Conservation (phyloP, 2,329 filamentous ascomycete species). For the Trichoderma sp. region DNA sequence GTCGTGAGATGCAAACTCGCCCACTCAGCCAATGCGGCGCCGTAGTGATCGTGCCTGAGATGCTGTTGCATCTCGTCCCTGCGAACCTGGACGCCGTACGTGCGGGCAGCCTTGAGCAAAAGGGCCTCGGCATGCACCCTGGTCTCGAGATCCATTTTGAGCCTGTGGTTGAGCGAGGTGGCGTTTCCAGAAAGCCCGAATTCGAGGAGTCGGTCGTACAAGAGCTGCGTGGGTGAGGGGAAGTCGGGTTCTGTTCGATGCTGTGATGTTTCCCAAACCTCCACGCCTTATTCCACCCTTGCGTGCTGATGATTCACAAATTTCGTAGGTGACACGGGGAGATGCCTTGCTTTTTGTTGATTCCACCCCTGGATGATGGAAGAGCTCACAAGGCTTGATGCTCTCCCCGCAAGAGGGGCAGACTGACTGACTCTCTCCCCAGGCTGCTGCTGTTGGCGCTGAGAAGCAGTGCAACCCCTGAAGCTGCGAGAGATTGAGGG, state of each 20-base stretch:
- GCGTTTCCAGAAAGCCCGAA: constrained; percentile 22
- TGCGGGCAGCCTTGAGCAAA: constrained; percentile 36
- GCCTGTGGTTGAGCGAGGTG: constrained; percentile 38
- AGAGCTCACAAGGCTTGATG: neutral
- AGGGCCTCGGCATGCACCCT: constrained; percentile 37
- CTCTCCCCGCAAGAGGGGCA: neutral
- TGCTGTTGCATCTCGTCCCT: constrained; percentile 43
- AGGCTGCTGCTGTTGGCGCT: neutral
- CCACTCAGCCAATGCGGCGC: constrained; percentile 49
- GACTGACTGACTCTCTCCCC: no score
- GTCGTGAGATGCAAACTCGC: constrained; percentile 48
- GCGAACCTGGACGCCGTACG: constrained; percentile 35
- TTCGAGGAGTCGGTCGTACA: constrained; percentile 27
- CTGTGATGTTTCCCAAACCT: neutral
- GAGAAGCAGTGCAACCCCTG: neutral
- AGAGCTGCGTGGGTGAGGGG: neutral
- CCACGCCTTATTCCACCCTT: neutral
- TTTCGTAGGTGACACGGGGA: neutral
- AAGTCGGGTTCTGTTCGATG: neutral
- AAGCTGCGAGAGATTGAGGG: neutral
- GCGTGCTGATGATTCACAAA: neutral
- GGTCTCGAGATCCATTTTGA: constrained; percentile 33
- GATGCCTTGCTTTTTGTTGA: neutral
- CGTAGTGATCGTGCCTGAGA: constrained; percentile 39
- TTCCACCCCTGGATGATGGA: neutral